A percentile compares a stretch with the other conserved stretches of the same genome.
phyloP scores from a whole-genome alignment of 306 rosid genomes.

The Aeschynomene evenia region DNA sequence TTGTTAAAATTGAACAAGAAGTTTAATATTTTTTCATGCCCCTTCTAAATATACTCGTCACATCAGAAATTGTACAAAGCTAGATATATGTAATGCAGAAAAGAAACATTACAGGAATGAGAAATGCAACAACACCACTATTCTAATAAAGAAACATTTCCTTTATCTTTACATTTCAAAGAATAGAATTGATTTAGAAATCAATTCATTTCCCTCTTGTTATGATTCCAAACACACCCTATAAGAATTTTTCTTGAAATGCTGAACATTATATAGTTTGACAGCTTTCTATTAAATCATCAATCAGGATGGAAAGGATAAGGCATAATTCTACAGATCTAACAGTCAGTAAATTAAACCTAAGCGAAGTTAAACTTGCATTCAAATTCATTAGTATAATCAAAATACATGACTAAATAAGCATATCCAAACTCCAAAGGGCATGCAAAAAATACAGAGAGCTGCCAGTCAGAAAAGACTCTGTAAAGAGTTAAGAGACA shows the following conservation, averaged over 20 bases:
- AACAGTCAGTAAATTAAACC: constrained; percentile 21
- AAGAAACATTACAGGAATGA: neutral
- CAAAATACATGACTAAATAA: too few relatives aligned
- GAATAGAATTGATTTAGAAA: too few relatives aligned
- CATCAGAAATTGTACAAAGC: constrained; percentile 2
- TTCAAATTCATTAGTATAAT: constrained; percentile 9
- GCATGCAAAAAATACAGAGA: too few relatives aligned
- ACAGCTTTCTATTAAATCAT: neutral
- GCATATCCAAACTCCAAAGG: too few relatives aligned
- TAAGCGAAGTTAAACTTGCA: neutral
- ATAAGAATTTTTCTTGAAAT: neutral
- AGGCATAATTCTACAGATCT: neutral
- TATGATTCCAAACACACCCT: too few relatives aligned
- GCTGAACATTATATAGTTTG: neutral
- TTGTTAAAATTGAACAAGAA: constrained; percentile 17
- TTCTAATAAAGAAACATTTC: too few relatives aligned
- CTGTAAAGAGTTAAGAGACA: neutral
- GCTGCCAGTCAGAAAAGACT: too few relatives aligned
- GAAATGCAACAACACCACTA: too few relatives aligned
- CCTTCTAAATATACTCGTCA: neutral
- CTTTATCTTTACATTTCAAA: too few relatives aligned
- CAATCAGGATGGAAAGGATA: constrained; percentile 1
- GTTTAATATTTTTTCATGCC: neutral
- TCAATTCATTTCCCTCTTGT: too few relatives aligned
- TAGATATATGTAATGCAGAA: constrained; percentile 6